Evolutionary conservation across 257 asterid species (phyloP).

Genomic region (Avicennia marina): DNA sequence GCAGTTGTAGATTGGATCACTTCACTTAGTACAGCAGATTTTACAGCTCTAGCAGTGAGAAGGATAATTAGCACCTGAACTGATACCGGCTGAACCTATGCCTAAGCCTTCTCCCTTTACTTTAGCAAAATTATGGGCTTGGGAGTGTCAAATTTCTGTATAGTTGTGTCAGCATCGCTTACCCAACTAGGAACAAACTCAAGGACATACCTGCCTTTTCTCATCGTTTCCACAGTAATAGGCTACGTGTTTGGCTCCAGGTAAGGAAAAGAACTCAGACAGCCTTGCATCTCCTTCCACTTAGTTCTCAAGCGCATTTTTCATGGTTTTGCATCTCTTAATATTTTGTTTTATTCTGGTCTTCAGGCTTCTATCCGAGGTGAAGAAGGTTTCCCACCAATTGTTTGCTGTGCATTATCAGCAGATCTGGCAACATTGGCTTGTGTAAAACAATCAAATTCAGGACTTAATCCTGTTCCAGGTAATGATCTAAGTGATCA

Average conservation of each 20-base stretch:
- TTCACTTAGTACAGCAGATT: conserved; percentile 84
- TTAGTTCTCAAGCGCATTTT: conserved; percentile 5
- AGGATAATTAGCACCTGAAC: conserved; percentile 78
- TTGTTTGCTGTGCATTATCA: conserved; percentile 77
- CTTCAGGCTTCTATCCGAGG: conserved; percentile 65
- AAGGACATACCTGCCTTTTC: conserved; percentile 84
- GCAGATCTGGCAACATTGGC: conserved; percentile 87
- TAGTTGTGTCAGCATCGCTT: conserved; percentile 64
- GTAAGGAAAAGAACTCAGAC: conserved; percentile 33
- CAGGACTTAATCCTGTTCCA: conserved; percentile 74
- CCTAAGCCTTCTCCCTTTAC: conserved; percentile 84
- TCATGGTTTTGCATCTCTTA: background rate
- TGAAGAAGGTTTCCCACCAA: conserved; percentile 88
- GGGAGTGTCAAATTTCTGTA: conserved; percentile 59
- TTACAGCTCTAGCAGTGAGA: conserved; percentile 81
- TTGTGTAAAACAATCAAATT: conserved; percentile 55
- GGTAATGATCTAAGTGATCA: conserved; percentile 37
- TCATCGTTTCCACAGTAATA: conserved; percentile 74
- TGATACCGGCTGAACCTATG: conserved; percentile 93
- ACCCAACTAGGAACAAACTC: conserved; percentile 87
- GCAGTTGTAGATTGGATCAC: conserved; percentile 95
- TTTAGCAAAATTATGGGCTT: conserved; percentile 64
- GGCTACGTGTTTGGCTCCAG: conserved; percentile 89
- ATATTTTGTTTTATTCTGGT: conserved; percentile 12
- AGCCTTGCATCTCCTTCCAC: too few relatives aligned